Base-by-base conservation (phyloP, 768 basidiomycete species). In the Favolaschia claudopus region DNA sequence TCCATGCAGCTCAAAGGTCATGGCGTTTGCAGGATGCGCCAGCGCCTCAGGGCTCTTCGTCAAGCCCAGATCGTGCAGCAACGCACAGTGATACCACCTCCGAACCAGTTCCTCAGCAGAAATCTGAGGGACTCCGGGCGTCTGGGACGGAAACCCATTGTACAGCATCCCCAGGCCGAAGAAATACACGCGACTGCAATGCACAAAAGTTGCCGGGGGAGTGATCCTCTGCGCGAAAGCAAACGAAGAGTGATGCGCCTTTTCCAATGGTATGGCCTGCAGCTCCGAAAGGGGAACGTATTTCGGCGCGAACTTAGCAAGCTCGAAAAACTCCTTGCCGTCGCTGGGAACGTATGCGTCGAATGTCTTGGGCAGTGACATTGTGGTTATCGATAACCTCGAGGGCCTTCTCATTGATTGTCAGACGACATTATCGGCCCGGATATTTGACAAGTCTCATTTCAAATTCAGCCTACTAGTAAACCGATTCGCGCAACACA, bases 281-380 rank as follows among this genome's bases (percentile, higher is more conserved):
- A 57, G 22, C 6, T 49, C 45, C 5, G 45, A 3, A 9, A 55
- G 45, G 12, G 54, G 36, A 3, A 55, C 45, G 37, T 55, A 55
- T 34, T 55, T 22, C 10, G 54, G 54, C 31, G 24, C 32, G 36
- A 55, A 55, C 5, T 55, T 55, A 20, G 36, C 54, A 4, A 46
- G 20, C 22, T 20, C 19, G 37, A 55, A 55, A 17, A 55, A 55
- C 45, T 55, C 54, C 27, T 55, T 45, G 54, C 39, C 31, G 28
- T 48, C 55, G 31, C 55, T 57, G 38, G 55, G 46, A 19, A 57
- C 46, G 36, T 57, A 57, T 10, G 55, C 47, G 32, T 57, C 55
- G 32, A 48, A 57, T 4, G 55, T 48, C 13, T 55, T 45, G 37
- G 55, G 19, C 15, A 49, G 49, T 17, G 55, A 47, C 55, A 57